Conservation (phyloP, 1,139 yeast genomes). For the Protomyces lactucae-debilis region DNA sequence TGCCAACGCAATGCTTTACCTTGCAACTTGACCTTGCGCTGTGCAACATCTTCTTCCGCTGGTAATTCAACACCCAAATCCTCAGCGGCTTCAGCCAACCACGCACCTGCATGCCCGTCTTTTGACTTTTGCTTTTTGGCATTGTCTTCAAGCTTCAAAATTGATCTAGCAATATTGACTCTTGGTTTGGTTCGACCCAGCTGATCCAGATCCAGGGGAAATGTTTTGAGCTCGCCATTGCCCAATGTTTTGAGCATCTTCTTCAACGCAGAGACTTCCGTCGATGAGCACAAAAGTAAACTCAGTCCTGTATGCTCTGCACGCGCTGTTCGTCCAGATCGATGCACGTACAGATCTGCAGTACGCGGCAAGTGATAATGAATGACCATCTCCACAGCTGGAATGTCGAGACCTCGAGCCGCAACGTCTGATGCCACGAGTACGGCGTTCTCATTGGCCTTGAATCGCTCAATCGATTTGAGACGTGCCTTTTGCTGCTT, state of each 20-base stretch:
- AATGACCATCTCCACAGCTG: constrained; percentile 85
- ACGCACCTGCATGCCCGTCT: constrained; percentile 40
- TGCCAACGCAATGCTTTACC: constrained; percentile 52
- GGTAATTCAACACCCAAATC: constrained; percentile 71
- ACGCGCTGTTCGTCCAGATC: constrained; percentile 98
- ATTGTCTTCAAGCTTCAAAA: constrained; percentile 60
- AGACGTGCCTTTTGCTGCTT: constrained; percentile 94
- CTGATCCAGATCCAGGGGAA: constrained; percentile 74
- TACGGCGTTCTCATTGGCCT: constrained; percentile 50
- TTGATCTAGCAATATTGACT: constrained; percentile 59
- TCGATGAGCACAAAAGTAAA: constrained; percentile 86
- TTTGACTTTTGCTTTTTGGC: constrained; percentile 3
- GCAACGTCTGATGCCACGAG: constrained; percentile 96
- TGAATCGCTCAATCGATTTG: constrained; percentile 65
- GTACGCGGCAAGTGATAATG: constrained; percentile 94
- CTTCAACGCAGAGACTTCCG: constrained; percentile 46
- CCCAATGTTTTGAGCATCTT: constrained; percentile 60
- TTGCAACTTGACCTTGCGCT: constrained; percentile 6
- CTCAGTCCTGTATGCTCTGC: constrained; percentile 93
- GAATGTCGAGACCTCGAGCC: constrained; percentile 94
- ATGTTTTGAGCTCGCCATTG: constrained; percentile 56
- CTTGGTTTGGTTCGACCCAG: constrained; percentile 67
- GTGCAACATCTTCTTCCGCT: constrained; percentile 48
- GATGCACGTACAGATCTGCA: constrained; percentile 89
- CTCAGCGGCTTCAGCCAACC: constrained; percentile 89